Conservation (phyloP, 306 rosid genomes). For the Trifolium dubium region DNA sequence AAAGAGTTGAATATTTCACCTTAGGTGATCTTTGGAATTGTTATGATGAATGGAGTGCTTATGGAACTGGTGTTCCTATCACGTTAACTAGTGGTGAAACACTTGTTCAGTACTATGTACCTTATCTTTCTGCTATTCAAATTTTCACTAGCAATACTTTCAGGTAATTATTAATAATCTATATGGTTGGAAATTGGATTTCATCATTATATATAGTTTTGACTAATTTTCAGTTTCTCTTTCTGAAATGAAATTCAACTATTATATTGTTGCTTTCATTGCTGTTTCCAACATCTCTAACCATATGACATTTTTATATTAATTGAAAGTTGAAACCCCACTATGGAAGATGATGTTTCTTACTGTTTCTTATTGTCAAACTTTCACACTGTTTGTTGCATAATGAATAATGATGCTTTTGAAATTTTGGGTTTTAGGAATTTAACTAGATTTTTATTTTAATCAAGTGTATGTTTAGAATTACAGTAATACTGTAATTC, state of each 20-base stretch:
- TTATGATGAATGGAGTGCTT: conserved; percentile 97
- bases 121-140: conserved; percentile 96
- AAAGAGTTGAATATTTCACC: conserved; percentile 78
- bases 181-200: conserved; percentile 1
- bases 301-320: background rate
- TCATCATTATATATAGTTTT: conserved; percentile 21
- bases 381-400: conserved; percentile 11
- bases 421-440: conserved; percentile 14
- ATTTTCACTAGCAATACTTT: conserved; percentile 78
- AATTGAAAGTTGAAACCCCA: conserved; percentile 21
- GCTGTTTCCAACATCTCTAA: conserved; percentile 31
- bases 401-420: conserved; percentile 26
- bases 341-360: background rate
- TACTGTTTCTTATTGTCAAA: conserved; percentile 40
- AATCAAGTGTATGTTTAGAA: background rate
- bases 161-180: conserved; percentile 52
- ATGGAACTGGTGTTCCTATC: conserved; percentile 91
- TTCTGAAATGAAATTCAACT: background rate
- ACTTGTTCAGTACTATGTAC: conserved; percentile 92
- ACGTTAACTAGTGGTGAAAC: conserved; percentile 67
- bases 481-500: too few species aligned
- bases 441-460: background rate
- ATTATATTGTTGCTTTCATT: conserved; percentile 28
- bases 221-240: background rate
- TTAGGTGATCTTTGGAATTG: conserved; percentile 86